Evolutionary conservation across 495 filamentous ascomycete genomes (phyloP).

Genomic region (Astrothelium macrocarpum): DNA sequence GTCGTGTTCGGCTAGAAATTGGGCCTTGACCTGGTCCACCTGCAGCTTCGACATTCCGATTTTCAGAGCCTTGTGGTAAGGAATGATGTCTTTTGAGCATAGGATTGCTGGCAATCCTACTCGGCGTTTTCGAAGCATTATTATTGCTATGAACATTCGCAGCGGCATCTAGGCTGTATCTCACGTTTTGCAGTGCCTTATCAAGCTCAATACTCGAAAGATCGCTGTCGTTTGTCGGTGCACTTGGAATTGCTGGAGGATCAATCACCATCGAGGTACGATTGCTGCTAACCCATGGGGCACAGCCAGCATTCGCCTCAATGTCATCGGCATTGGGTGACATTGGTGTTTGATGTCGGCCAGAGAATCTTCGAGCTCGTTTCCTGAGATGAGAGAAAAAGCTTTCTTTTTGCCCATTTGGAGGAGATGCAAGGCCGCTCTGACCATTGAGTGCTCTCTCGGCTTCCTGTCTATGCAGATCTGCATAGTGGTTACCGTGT

Average conservation of each 20-base stretch:
- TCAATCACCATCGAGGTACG: constrained; percentile 61
- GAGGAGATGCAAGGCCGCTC: constrained; percentile 52
- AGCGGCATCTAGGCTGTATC: constrained; percentile 51
- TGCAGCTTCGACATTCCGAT: constrained; percentile 43
- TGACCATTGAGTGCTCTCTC: constrained; percentile 85
- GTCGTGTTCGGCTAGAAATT: constrained; percentile 72
- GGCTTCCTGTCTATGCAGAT: constrained; percentile 81
- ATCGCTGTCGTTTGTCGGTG: constrained; percentile 48
- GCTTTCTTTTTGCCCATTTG: constrained; percentile 70
- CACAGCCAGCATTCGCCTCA: constrained; percentile 84
- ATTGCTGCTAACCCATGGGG: constrained; percentile 71
- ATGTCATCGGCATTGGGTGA: constrained; percentile 72
- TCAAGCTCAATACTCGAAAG: constrained; percentile 42
- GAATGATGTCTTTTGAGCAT: constrained; percentile 63
- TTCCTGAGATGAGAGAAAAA: constrained; percentile 98
- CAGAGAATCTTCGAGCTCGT: constrained; percentile 83
- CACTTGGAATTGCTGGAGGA: constrained; percentile 16
- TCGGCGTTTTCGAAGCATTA: constrained; percentile 17
- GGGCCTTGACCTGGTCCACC: constrained; percentile 43
- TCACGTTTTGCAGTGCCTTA: constrained; percentile 63
- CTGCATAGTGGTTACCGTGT: constrained; percentile 79
- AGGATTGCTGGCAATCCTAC: constrained; percentile 24
- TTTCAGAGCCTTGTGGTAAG: constrained; percentile 56
- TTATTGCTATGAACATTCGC: constrained; percentile 40
- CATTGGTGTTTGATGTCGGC: constrained; percentile 67